phyloP scores from a whole-genome alignment of 768 basidiomycete species.

The Boletus coccyginus region DNA sequence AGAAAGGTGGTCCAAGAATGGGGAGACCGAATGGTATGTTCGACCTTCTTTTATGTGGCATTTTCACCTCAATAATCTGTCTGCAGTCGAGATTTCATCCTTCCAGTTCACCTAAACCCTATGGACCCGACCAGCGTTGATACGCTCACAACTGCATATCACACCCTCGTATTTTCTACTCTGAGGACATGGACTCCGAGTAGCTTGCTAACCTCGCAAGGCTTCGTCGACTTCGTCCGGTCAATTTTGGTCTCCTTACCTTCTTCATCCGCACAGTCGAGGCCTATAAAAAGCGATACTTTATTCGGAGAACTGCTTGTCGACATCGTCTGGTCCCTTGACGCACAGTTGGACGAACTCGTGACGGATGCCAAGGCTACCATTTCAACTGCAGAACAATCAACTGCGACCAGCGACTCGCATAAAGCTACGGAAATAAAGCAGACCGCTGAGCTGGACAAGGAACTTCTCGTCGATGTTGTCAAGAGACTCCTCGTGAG shows the following conservation, averaged over 20 bases:
- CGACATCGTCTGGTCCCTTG: constrained; percentile 80
- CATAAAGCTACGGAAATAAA: constrained; percentile 43
- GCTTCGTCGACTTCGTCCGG: constrained; percentile 62
- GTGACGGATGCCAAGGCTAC: constrained; percentile 51
- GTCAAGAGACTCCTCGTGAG: constrained; percentile 61
- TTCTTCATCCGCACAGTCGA: constrained; percentile 50
- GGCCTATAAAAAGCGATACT: constrained; percentile 38
- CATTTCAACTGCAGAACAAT: constrained; percentile 32
- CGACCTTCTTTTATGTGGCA: constrained; percentile 12
- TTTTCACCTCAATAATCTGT: constrained; percentile 15
- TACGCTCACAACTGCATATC: constrained; percentile 63
- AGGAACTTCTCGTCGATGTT: constrained; percentile 53
- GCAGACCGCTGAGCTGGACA: constrained; percentile 59
- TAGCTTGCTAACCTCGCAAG: constrained; percentile 44
- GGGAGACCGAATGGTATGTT: constrained; percentile 61
- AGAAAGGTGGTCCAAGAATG: constrained; percentile 54
- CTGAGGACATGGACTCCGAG: constrained; percentile 55
- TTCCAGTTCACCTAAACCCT: constrained; percentile 57
- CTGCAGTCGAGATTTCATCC: constrained; percentile 58
- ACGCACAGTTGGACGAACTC: constrained; percentile 73
- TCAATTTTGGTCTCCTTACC: constrained; percentile 60
- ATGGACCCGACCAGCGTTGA: constrained; percentile 51
- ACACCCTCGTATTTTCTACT: constrained; percentile 60
- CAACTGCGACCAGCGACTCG: constrained; percentile 20
- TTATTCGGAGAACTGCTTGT: constrained; percentile 69